These are phyloP conservation scores for Cladophialophora yegresii DNA, from an alignment of 2,329 filamentous ascomycete species.

Conservation along the genomic window DNA sequence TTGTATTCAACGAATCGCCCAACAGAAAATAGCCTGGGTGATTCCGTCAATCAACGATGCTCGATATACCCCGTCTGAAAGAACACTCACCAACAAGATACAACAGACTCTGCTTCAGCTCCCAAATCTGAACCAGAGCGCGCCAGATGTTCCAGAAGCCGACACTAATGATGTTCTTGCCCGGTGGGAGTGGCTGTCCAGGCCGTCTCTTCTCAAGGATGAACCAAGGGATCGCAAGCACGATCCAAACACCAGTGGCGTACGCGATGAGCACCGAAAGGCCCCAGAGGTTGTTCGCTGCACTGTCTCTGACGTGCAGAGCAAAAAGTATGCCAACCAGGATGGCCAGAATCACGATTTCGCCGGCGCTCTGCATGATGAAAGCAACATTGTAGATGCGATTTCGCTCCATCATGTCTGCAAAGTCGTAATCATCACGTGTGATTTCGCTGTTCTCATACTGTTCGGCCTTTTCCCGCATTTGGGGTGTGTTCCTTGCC, in stretches of 20 bases:
- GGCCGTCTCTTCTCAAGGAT: slow-evolving; percentile 64
- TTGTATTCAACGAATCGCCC: slow-evolving; percentile 70
- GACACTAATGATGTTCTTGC: slow-evolving; percentile 55
- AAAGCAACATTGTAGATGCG: slow-evolving; percentile 65
- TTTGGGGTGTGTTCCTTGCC: slow-evolving; percentile 56
- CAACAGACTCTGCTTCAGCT: slow-evolving; percentile 64
- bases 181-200: slow-evolving; percentile 54
- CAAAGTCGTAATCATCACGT: slow-evolving; percentile 61
- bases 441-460: slow-evolving; percentile 57
- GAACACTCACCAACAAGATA: slow-evolving; percentile 59
- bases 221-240: slow-evolving; percentile 68
- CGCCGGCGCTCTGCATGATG: slow-evolving; percentile 63
- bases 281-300: slow-evolving; percentile 66
- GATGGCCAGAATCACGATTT: slow-evolving; percentile 64
- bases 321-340: slow-evolving; percentile 66
- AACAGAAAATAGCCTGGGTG: slow-evolving; percentile 62
- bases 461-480: slow-evolving; percentile 54
- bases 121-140: slow-evolving; percentile 62
- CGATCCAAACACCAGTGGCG: slow-evolving; percentile 64
- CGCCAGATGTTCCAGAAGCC: slow-evolving; percentile 64
- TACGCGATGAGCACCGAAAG: slow-evolving; percentile 67
- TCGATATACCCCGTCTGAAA: neutral
- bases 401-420: slow-evolving; percentile 65
- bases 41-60: neutral
- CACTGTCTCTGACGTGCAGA: slow-evolving; percentile 60